phyloP scores from a whole-genome alignment of 148 eudicot species.

The Diospyros lotus region DNA sequence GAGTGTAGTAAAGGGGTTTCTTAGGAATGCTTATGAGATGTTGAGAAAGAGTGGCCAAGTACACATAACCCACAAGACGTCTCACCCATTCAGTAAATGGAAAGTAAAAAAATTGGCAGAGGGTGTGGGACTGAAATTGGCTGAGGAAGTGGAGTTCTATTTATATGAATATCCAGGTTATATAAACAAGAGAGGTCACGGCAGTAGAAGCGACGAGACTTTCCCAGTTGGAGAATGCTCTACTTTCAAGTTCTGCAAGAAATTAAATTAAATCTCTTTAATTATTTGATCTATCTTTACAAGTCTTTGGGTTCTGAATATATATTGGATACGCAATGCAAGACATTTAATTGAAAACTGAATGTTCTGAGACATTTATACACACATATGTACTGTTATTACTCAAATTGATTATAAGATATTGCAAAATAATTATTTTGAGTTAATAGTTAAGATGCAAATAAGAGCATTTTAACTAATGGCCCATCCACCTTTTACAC shows the following conservation, averaged over 20 bases:
- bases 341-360: no score
- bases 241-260: slow-evolving; percentile 21
- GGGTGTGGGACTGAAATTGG: slow-evolving; percentile 16
- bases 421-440: no score
- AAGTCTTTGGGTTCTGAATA: no score
- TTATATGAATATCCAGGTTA: slow-evolving; percentile 27
- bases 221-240: slow-evolving; percentile 26
- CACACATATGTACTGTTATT: no score
- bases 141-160: slow-evolving; percentile 7
- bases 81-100: slow-evolving; percentile 27
- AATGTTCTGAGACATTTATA: no score
- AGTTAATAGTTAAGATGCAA: no score
- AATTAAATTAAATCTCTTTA: no score
- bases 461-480: no score
- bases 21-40: slow-evolving; percentile 21
- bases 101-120: slow-evolving; percentile 17
- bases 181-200: slow-evolving; percentile 27
- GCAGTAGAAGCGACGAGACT: background rate
- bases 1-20: slow-evolving; percentile 23
- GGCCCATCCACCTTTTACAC: no score
- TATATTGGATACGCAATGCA: no score
- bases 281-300: no score
- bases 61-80: slow-evolving; percentile 40
- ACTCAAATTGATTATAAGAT: no score
- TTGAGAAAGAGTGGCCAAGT: slow-evolving; percentile 19